These are phyloP conservation scores for Microstegium vimineum DNA, from an alignment of 176 grass and related monocot genomes.

Conservation along the genomic window DNA sequence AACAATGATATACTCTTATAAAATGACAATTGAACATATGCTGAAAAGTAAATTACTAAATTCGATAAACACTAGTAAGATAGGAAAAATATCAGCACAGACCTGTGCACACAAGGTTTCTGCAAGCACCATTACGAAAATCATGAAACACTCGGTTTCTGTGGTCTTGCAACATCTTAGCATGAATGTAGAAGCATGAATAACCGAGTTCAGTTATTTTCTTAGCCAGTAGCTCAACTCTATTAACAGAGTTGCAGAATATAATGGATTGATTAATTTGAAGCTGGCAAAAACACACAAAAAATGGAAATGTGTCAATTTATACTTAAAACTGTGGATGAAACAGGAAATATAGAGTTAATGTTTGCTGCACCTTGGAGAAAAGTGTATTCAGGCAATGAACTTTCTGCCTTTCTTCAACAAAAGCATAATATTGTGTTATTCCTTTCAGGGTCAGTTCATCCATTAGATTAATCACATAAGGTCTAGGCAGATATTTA, in stretches of 20 bases:
- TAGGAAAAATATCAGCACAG: background rate
- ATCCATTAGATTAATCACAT: conserved; percentile 76
- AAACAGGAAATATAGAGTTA: background rate
- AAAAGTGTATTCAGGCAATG: conserved; percentile 60
- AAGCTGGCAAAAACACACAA: conserved; percentile 41
- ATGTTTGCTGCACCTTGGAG: conserved; percentile 36
- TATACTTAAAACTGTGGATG: conserved; percentile 5
- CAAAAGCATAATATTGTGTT: conserved; percentile 67
- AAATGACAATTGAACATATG: background rate
- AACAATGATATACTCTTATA: background rate
- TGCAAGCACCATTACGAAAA: conserved; percentile 93
- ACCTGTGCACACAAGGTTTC: conserved; percentile 98
- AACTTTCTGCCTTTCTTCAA: conserved; percentile 73
- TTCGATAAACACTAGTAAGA: background rate
- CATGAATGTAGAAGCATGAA: conserved; percentile 97
- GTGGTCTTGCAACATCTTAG: conserved; percentile 97
- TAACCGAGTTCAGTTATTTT: conserved; percentile 92
- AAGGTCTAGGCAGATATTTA: conserved; percentile 64
- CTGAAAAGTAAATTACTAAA: background rate
- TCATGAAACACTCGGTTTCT: conserved; percentile 93
- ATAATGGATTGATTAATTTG: conserved; percentile 97
- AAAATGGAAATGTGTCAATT: conserved; percentile 11
- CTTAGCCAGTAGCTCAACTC: conserved; percentile 85
- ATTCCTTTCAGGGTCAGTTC: conserved; percentile 70
- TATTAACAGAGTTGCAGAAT: conserved; percentile 95